phyloP scores from a whole-genome alignment of 257 asterid genomes.

The Solanum chiquidenum region DNA sequence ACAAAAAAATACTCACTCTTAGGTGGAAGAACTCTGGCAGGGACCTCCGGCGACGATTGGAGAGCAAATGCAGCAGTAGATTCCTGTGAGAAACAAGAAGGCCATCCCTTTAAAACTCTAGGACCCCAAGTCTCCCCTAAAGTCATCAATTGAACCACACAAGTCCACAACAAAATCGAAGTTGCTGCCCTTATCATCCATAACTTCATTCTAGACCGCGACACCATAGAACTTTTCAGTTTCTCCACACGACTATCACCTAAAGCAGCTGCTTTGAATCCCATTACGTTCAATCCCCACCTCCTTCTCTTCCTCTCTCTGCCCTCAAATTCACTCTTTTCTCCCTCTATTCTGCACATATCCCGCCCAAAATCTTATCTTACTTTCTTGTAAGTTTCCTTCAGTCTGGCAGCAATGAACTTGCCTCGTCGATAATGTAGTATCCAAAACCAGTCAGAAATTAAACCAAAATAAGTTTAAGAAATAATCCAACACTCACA shows the following conservation, averaged over 20 bases:
- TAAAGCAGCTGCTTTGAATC: conserved; percentile 50
- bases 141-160: conserved; percentile 80
- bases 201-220: conserved; percentile 79
- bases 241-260: conserved; percentile 62
- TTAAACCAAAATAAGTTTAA: background rate
- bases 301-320: conserved; percentile 24
- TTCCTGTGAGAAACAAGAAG: conserved; percentile 77
- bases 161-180: conserved; percentile 75
- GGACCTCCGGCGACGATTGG: conserved; percentile 39
- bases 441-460: conserved; percentile 1
- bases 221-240: conserved; percentile 54
- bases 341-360: conserved; percentile 46
- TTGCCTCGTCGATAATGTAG: background rate
- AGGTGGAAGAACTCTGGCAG: conserved; percentile 66
- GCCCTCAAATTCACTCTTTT: conserved; percentile 21
- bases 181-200: conserved; percentile 90
- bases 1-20: conserved; percentile 53
- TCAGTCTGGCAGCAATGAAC: background rate
- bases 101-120: conserved; percentile 84
- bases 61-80: conserved; percentile 49
- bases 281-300: conserved; percentile 26
- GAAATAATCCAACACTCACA: background rate
- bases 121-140: conserved; percentile 89
- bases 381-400: background rate
- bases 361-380: conserved; percentile 17